Evolutionary conservation across 805 yeast genomes (phyloP).

Genomic region (Kuraishia ogatae): DNA sequence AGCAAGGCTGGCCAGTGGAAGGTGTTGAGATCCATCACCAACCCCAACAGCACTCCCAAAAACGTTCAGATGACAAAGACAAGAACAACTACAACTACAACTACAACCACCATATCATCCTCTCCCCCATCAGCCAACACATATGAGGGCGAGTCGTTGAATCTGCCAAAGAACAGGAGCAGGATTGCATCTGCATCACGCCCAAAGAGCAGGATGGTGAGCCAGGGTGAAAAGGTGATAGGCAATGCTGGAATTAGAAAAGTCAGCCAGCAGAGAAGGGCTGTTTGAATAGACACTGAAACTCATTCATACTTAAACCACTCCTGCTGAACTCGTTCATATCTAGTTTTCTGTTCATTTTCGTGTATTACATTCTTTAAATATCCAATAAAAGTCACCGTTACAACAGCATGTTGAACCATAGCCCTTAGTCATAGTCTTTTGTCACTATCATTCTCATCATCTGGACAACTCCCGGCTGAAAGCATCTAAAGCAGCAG

Average conservation of each 20-base stretch:
- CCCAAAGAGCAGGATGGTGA: conserved; percentile 1
- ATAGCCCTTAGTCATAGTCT: too few species aligned
- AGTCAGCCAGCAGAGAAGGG: conserved; percentile 19
- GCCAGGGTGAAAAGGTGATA: conserved; percentile 16
- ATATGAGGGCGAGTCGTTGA: background rate
- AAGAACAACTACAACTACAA: conserved; percentile 3
- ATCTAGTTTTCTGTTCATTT: background rate
- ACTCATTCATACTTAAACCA: background rate
- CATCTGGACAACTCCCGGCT: conserved; percentile 4
- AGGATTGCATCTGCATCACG: background rate
- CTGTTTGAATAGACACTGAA: conserved; percentile 3
- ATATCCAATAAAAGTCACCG: background rate
- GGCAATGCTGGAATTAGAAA: conserved; percentile 28
- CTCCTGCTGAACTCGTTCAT: background rate
- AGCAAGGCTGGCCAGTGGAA: conserved; percentile 1
- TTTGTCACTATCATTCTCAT: background rate
- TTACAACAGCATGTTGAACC: background rate
- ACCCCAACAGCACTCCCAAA: conserved; percentile 2
- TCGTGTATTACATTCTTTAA: background rate
- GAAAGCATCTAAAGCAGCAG: conserved; percentile 46
- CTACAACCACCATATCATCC: conserved; percentile 2
- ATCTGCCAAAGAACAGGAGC: background rate
- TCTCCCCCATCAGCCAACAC: conserved; percentile 2
- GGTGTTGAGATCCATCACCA: conserved; percentile 3
- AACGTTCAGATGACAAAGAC: conserved; percentile 1